These are phyloP conservation scores for Rhodocollybia butyracea DNA, from an alignment of 768 basidiomycete genomes.

Conservation along the genomic window DNA sequence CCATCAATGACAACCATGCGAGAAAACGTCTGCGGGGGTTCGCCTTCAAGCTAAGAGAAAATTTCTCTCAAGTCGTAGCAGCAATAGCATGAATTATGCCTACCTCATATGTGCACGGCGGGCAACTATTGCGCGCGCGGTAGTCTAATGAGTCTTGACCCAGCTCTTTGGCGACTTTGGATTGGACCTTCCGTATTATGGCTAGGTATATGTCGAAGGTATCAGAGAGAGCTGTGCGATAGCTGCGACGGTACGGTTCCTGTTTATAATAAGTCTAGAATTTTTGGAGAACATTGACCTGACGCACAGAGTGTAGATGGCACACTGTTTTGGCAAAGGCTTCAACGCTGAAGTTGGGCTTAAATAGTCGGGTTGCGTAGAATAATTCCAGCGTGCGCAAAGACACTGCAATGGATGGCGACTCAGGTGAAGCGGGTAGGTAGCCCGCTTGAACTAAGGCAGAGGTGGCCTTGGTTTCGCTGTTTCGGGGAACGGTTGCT, in stretches of 20 bases:
- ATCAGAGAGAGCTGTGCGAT: slow-evolving; percentile 19
- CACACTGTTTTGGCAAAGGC: slow-evolving; percentile 23
- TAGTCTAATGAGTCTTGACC: slow-evolving; percentile 16
- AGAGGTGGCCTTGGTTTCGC: no score
- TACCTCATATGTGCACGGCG: slow-evolving; percentile 13
- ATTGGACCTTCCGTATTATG: slow-evolving; percentile 12
- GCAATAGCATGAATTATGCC: not conserved
- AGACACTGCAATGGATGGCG: no score
- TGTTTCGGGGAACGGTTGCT: no score
- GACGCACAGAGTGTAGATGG: slow-evolving; percentile 17
- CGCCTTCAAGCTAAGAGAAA: not conserved
- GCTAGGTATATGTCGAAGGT: slow-evolving; percentile 25
- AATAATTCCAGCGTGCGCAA: no score
- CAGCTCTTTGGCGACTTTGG: slow-evolving; percentile 7
- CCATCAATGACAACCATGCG: no score
- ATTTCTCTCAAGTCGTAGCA: not conserved
- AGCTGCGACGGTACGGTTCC: slow-evolving; percentile 18
- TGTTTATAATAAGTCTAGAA: slow-evolving; percentile 8
- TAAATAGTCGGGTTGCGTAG: no score
- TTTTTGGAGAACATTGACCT: not conserved
- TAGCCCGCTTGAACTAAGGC: no score
- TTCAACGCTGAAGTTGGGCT: no score
- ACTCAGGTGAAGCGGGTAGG: no score
- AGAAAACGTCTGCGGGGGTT: slow-evolving; percentile 2
- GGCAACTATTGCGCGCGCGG: slow-evolving; percentile 17